Evolutionary conservation across 1,284 basidiomycete genomes (phyloP), one percentile per base, ranked within the genome.

Genomic region (Ceratobasidium sp.): DNA sequence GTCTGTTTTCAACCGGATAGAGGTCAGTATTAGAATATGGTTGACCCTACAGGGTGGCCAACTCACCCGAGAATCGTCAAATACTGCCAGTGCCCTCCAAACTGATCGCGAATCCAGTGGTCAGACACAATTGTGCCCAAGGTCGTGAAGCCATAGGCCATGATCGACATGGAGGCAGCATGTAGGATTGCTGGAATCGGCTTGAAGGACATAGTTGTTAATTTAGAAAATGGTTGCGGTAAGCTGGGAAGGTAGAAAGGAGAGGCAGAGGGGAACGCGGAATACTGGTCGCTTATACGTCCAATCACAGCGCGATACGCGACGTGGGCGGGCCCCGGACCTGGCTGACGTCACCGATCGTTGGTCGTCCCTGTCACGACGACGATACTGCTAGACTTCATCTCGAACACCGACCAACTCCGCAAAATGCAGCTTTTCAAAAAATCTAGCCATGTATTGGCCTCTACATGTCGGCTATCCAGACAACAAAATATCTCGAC

Each of bases 41-140:
- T 65, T 6, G 31, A 46, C 27, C 37, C 51, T 6, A 24, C 27
- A n/a, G 16, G 13, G 19, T 11, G 49, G 34, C 13, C 19, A 31
- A 29, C 85, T 49, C 77, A 90, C 92, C 90, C 91, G 81, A 92
- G 88, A 75, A 93, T 91, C 0, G 93, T 94, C 65, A 95, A 81
- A 79, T 87, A 94, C 79, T 90, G 89, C 61, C 86, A 85, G 77
- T 89, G 88, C 0, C 91, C 92, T 24, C 90, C 90, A 37, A 68
- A 74, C 76, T 78, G 75, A 29, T 62, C 74, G 62, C 71, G 27
- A 27, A 81, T 78, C 62, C 76, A 74, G 13, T 79, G 76, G 11
- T 77, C 77, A 22, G 76, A 75, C 2, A 76, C 72, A 13, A 80
- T 9, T 1, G 74, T 74, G 27, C 77, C 73, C 54, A 83, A 62